These are phyloP conservation scores for Lichenothelia convexa DNA, from an alignment of 495 filamentous ascomycete genomes.

Conservation along the genomic window DNA sequence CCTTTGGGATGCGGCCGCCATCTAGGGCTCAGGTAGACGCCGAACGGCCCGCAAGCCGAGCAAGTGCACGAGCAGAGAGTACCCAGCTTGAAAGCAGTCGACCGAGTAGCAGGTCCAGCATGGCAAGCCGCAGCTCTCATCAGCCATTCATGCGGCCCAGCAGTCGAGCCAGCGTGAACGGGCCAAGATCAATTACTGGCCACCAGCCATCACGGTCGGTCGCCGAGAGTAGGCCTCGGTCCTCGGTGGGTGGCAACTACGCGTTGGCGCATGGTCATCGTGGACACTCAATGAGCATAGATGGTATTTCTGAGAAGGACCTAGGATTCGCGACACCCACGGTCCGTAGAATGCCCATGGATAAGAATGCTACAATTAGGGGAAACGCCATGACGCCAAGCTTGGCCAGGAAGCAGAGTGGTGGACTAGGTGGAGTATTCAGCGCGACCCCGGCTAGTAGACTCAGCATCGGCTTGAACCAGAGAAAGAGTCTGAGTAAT, in stretches of 20 bases:
- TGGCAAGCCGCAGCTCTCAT: conserved; percentile 19
- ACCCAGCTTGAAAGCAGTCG: too few species aligned
- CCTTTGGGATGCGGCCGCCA: conserved; percentile 1
- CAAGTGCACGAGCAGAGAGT: too few species aligned
- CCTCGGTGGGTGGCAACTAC: conserved; percentile 34
- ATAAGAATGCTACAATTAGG: conserved; percentile 4
- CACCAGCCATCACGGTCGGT: conserved; percentile 21
- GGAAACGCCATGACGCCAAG: conserved; percentile 11
- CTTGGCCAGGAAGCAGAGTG: conserved; percentile 18
- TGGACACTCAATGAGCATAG: conserved; percentile 4
- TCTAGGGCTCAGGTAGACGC: background rate
- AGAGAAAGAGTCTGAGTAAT: conserved; percentile 23
- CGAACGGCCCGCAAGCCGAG: conserved; percentile 4
- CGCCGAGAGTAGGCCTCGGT: conserved; percentile 28
- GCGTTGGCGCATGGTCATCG: conserved; percentile 9
- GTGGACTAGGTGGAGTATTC: conserved; percentile 4
- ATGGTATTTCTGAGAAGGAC: conserved; percentile 10
- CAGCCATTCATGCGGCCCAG: conserved; percentile 35
- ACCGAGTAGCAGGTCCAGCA: conserved; percentile 43
- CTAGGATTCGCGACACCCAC: conserved; percentile 8
- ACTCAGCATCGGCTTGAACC: background rate
- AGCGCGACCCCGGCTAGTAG: background rate
- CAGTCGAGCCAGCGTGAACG: conserved; percentile 49
- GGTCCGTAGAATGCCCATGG: conserved; percentile 14
- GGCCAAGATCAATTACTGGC: conserved; percentile 45